Conservation (phyloP, 805 yeast genomes). For the Metschnikowia koreensis region DNA sequence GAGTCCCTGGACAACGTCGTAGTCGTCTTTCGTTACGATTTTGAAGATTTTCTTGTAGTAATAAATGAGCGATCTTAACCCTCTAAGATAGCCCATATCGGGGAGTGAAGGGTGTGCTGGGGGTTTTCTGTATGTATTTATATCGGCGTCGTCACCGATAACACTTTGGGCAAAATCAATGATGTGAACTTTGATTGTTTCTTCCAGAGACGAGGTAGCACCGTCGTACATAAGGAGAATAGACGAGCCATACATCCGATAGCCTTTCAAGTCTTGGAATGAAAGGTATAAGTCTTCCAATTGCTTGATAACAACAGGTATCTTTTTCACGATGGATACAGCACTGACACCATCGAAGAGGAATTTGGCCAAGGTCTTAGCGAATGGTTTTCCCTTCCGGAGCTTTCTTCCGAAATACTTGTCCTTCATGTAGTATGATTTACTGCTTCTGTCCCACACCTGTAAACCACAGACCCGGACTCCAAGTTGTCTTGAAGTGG, state of each 20-base stretch:
- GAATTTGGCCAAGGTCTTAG: constrained; percentile 69
- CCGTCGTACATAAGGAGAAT: constrained; percentile 89
- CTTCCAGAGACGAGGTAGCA: constrained; percentile 17
- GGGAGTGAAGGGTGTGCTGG: constrained; percentile 63
- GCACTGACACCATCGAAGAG: constrained; percentile 69
- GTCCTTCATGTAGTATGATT: constrained; percentile 64
- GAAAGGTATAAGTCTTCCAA: constrained; percentile 57
- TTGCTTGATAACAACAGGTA: constrained; percentile 63
- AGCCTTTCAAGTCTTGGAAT: constrained; percentile 60
- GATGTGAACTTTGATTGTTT: constrained; percentile 53
- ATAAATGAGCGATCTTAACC: constrained; percentile 66
- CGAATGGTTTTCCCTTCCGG: constrained; percentile 70
- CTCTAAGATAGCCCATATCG: constrained; percentile 84
- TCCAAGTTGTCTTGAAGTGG: constrained; percentile 81
- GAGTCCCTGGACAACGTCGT: constrained; percentile 14
- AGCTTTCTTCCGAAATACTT: constrained; percentile 89
- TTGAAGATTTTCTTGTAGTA: constrained; percentile 64
- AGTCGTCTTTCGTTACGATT: constrained; percentile 42
- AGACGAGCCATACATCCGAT: constrained; percentile 89
- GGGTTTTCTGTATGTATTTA: constrained; percentile 51
- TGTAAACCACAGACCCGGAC: constrained; percentile 96
- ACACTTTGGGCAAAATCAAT: constrained; percentile 96
- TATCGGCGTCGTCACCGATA: constrained; percentile 47
- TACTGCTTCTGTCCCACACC: constrained; percentile 18
- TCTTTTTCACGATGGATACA: constrained; percentile 59